Conservation (phyloP, 345 rosid genomes). For the Eucalyptus tenuipes region DNA sequence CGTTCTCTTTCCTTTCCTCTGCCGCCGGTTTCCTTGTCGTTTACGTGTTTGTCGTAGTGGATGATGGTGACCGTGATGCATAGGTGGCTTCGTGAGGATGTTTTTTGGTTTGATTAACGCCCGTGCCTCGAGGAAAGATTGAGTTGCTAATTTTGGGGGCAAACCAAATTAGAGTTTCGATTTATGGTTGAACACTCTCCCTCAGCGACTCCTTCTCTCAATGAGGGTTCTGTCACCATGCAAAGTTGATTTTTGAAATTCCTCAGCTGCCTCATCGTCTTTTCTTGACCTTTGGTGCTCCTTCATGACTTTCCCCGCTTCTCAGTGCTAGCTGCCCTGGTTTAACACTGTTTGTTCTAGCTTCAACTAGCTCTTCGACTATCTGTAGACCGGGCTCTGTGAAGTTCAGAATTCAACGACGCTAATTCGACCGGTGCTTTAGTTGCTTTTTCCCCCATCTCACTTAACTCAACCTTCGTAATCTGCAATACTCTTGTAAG, state of each 20-base stretch:
- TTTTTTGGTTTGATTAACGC: conserved; percentile 79
- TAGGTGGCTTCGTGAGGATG: conserved; percentile 62
- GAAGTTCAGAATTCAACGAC: conserved; percentile 62
- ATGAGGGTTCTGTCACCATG: too few relatives aligned
- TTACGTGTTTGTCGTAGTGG: neutral
- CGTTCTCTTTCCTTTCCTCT: neutral
- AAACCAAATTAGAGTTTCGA: too few relatives aligned
- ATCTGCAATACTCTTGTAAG: conserved; percentile 38
- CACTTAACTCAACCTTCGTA: conserved; percentile 58
- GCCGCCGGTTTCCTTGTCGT: neutral
- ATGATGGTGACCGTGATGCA: neutral
- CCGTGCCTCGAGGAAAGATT: conserved; percentile 68
- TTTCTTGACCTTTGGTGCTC: neutral
- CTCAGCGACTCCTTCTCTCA: too few relatives aligned
- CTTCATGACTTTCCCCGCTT: neutral
- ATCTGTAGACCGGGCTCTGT: neutral
- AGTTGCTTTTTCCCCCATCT: conserved; percentile 57
- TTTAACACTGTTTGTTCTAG: neutral
- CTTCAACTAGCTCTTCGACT: neutral
- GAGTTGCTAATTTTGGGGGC: too few relatives aligned
- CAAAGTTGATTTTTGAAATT: neutral
- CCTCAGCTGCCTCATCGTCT: neutral
- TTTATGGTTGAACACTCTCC: too few relatives aligned
- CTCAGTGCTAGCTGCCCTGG: neutral
- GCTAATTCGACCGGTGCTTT: conserved; percentile 78